Evolutionary conservation across 176 grass and related monocot species (phyloP), one percentile per base, ranked within the genome.

Genomic region (Oryza officinalis): DNA sequence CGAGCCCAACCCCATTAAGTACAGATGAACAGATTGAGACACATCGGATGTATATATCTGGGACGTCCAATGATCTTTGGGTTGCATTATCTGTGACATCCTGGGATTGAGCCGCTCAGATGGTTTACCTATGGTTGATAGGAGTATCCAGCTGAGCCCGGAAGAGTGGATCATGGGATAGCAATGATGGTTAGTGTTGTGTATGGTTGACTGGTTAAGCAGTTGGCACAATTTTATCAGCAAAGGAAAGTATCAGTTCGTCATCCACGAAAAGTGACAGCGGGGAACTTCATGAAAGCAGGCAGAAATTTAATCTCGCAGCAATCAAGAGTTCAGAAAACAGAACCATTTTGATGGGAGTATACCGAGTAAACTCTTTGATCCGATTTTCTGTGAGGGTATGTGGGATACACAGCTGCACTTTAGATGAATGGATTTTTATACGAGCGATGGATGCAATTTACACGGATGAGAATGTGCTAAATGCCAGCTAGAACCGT

Each of bases 61-160:
- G 96, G 46, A 98, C 96, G 69, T 95, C 93, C 8, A 98, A 98
- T 87, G 91, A 95, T 94, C 84, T 98, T 50, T 87, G 85, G 89
- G 93, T 88, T 45, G 93, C 96, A 75, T 83, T 98, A 35, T 98
- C 96, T 17, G 93, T 98, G 73, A 95, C 91, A 68, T 98, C 93
- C 27, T 98, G 93, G 96, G 93, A 95, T 85, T 98, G 78, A 95
- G 8, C 60, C 61, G 5, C 31, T 33, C 59, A 27, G 76, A 35
- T 71, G 38, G 38, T 27, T 45, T 52, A 22, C 8, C 50, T 54
- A 2, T n/a, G 18, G 52, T 63, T 61, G 13, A 27, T 46, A 10
- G 15, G 50, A 63, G 26, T 45, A 61, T 15, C n/a, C 32, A 18
- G 27, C 40, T 78, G 38, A 76, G 23, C 63, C 59, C 25, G 10